Evolutionary conservation across 371 early-diverging fungal species (phyloP).

Genomic region (Circinella umbellata): DNA sequence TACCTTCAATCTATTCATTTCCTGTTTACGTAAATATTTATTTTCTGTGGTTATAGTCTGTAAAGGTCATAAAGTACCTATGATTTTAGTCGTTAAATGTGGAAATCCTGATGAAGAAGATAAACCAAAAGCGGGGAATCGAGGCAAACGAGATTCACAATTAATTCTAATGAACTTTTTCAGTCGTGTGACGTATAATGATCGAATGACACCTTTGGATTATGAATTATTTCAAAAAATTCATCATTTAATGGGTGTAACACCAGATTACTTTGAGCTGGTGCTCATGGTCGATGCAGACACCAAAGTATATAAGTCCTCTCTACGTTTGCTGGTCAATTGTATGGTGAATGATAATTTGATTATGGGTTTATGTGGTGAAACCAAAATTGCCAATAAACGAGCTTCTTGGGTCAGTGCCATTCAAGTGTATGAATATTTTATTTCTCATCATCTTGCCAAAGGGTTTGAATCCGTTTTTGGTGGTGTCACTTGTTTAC

Average conservation of each 20-base stretch:
- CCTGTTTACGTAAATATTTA: too few relatives aligned
- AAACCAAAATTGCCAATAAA: conserved; percentile 89
- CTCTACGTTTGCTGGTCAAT: conserved; percentile 75
- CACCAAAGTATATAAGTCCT: conserved; percentile 79
- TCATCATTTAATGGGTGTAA: conserved; percentile 75
- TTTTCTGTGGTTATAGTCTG: conserved; percentile 36
- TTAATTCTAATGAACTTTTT: conserved; percentile 94
- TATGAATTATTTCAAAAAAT: conserved; percentile 85
- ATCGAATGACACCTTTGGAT: conserved; percentile 85
- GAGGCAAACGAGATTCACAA: conserved; percentile 96
- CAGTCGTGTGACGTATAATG: conserved; percentile 79
- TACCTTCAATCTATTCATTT: too few relatives aligned
- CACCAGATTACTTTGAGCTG: conserved; percentile 83
- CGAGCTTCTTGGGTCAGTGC: conserved; percentile 85
- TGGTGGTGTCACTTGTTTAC: conserved; percentile 97
- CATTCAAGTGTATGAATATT: conserved; percentile 98
- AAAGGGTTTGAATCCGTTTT: conserved; percentile 96
- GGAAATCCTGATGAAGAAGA: conserved; percentile 73
- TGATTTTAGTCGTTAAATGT: conserved; percentile 84
- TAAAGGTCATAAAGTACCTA: conserved; percentile 65
- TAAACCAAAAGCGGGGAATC: conserved; percentile 81
- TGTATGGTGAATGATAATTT: conserved; percentile 79
- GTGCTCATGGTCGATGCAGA: conserved; percentile 94
- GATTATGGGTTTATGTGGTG: conserved; percentile 88
- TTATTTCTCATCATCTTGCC: conserved; percentile 91